These are phyloP conservation scores for Cercospora sp. DNA, from an alignment of 2,329 filamentous ascomycete genomes.

Conservation along the genomic window DNA sequence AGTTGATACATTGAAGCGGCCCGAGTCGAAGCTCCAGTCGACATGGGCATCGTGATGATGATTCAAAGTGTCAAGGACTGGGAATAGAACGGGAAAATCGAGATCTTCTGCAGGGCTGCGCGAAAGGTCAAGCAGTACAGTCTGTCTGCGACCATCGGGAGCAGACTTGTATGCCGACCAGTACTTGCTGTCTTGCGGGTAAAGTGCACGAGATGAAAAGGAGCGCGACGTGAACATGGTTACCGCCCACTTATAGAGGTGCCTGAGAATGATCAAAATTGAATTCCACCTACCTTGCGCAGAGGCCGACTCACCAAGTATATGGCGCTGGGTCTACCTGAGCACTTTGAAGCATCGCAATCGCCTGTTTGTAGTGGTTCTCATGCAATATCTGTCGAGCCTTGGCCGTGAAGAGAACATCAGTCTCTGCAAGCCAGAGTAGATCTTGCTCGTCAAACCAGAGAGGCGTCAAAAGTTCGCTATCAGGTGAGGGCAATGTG, in stretches of 20 bases:
- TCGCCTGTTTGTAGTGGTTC: conserved; percentile 40
- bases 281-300: conserved; percentile 31
- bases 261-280: conserved; percentile 40
- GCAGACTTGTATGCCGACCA: conserved; percentile 40
- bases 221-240: conserved; percentile 54
- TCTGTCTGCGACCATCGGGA: conserved; percentile 32
- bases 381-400: conserved; percentile 40
- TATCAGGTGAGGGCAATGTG: conserved; percentile 36
- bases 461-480: conserved; percentile 37
- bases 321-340: conserved; percentile 40
- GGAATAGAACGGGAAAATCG: conserved; percentile 50
- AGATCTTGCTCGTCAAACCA: conserved; percentile 40
- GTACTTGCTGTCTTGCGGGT: conserved; percentile 39
- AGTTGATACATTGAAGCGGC: conserved; percentile 43
- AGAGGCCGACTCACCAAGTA: conserved; percentile 43
- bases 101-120: conserved; percentile 37
- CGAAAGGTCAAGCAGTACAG: conserved; percentile 39
- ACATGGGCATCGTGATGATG: conserved; percentile 50
- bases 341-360: conserved; percentile 34
- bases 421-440: conserved; percentile 39
- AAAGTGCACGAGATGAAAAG: conserved; percentile 47
- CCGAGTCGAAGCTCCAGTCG: conserved; percentile 48
- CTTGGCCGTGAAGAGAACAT: conserved; percentile 37
- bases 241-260: conserved; percentile 53
- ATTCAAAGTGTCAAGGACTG: conserved; percentile 52